These are phyloP conservation scores for Azolla pinnata DNA, from an alignment of 75 land plant species.

Conservation along the genomic window DNA sequence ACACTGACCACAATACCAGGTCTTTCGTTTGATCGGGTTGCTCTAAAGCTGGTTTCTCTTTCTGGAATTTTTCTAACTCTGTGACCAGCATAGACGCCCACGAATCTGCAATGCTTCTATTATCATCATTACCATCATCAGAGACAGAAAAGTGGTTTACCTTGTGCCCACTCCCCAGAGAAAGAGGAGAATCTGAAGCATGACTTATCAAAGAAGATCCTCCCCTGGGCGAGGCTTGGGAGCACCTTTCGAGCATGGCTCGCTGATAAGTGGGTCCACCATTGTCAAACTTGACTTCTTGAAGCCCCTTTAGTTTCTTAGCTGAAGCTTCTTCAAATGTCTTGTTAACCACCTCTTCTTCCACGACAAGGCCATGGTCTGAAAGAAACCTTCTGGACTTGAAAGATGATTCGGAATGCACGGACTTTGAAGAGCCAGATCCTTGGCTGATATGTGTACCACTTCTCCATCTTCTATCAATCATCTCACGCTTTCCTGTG, in stretches of 20 bases:
- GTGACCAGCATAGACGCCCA: neutral
- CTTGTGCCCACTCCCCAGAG: slow-evolving; percentile 31
- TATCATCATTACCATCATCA: neutral
- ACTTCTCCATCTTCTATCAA: neutral
- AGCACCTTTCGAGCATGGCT: neutral
- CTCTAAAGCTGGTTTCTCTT: neutral
- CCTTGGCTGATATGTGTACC: neutral
- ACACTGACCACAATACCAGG: no score
- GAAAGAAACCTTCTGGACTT: neutral
- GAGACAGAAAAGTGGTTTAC: slow-evolving; percentile 4
- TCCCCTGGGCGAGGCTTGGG: slow-evolving; percentile 5
- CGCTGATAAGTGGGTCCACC: neutral
- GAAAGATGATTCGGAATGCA: neutral
- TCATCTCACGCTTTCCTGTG: neutral
- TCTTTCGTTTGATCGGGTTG: no score
- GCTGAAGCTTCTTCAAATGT: neutral
- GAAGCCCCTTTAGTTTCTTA: neutral
- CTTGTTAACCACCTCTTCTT: neutral
- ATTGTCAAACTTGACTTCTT: neutral
- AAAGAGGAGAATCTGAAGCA: neutral
- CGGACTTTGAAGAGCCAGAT: no score
- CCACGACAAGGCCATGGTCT: neutral
- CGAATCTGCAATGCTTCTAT: neutral
- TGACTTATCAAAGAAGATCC: slow-evolving; percentile 3
- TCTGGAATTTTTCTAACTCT: neutral